A percentile compares a stretch with the other conserved stretches of the same genome.
Evolutionary conservation across 257 asterid species (phyloP).

Genomic region (Nyctanthes arbortristis): DNA sequence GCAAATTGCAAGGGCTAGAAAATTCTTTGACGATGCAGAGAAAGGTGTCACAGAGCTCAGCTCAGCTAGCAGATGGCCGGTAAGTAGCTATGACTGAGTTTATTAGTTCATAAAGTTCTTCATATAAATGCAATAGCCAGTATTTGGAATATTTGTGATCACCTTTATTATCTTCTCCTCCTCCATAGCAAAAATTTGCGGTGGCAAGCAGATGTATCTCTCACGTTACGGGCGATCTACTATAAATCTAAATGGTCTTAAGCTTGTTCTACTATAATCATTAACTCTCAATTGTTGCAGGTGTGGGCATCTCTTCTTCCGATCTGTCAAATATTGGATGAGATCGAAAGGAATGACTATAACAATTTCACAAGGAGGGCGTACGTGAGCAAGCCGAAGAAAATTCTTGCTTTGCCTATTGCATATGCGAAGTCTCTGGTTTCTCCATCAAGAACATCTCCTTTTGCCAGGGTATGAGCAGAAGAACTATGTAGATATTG

Average conservation of each 20-base stretch:
- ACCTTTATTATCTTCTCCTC: neutral
- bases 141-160: neutral
- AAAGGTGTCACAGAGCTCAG: constrained; percentile 82
- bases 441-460: constrained; percentile 42
- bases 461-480: constrained; percentile 54
- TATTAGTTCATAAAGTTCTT: too few species aligned
- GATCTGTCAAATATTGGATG: constrained; percentile 85
- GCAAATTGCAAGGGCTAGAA: constrained; percentile 87
- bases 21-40: constrained; percentile 91
- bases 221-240: too few species aligned
- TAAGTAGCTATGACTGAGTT: constrained; percentile 40
- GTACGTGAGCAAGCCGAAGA: constrained; percentile 84
- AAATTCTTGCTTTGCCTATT: constrained; percentile 77
- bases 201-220: neutral
- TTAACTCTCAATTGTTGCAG: constrained; percentile 39
- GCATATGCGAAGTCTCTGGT: constrained; percentile 88
- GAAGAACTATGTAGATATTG: neutral
- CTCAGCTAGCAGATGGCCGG: constrained; percentile 98
- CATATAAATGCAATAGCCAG: neutral
- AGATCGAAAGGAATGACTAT: constrained; percentile 94
- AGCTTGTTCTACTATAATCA: neutral
- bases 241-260: too few species aligned
- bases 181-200: neutral
- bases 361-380: constrained; percentile 94
- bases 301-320: constrained; percentile 82